These are phyloP conservation scores for Malassezia globosa DNA, from an alignment of 1,284 basidiomycete genomes.

Conservation along the genomic window DNA sequence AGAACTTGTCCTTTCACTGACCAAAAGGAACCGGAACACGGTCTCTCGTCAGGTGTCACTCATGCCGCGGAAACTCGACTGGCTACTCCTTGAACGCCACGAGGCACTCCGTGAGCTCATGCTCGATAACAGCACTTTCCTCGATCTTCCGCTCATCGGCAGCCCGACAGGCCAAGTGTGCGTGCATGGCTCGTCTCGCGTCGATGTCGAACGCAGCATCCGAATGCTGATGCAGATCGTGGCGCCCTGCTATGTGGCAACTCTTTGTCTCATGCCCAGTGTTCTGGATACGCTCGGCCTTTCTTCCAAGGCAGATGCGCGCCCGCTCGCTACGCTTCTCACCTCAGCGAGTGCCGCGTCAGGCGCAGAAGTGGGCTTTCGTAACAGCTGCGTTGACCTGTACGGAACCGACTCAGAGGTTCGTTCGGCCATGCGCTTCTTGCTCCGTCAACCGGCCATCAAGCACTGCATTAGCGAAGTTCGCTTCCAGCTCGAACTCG, in stretches of 20 bases:
- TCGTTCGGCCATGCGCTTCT: constrained; percentile 68
- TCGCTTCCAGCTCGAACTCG: constrained; percentile 93
- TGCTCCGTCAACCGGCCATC: constrained; percentile 79
- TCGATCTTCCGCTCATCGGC: constrained; percentile 81
- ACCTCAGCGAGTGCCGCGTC: constrained; percentile 76
- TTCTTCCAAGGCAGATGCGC: constrained; percentile 66
- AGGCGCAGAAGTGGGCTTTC: constrained; percentile 90
- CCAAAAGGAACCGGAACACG: constrained; percentile 74
- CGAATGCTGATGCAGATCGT: constrained; percentile 89
- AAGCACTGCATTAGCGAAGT: constrained; percentile 95
- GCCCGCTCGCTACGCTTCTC: constrained; percentile 71
- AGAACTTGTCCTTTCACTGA: constrained; percentile 81
- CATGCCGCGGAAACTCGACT: constrained; percentile 89
- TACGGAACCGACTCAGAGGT: constrained; percentile 92
- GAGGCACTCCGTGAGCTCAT: constrained; percentile 83
- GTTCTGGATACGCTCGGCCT: constrained; percentile 84
- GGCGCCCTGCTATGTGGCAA: constrained; percentile 88
- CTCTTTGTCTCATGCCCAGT: constrained; percentile 85
- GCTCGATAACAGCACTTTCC: constrained; percentile 91
- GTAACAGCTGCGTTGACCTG: constrained; percentile 93
- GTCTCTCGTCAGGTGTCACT: constrained; percentile 87
- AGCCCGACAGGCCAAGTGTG: constrained; percentile 81
- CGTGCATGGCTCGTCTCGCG: constrained; percentile 84
- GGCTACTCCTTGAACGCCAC: constrained; percentile 85
- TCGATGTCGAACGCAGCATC: constrained; percentile 89